Conservation (phyloP, 139 green algal species). For the Tetraselmis striata region DNA sequence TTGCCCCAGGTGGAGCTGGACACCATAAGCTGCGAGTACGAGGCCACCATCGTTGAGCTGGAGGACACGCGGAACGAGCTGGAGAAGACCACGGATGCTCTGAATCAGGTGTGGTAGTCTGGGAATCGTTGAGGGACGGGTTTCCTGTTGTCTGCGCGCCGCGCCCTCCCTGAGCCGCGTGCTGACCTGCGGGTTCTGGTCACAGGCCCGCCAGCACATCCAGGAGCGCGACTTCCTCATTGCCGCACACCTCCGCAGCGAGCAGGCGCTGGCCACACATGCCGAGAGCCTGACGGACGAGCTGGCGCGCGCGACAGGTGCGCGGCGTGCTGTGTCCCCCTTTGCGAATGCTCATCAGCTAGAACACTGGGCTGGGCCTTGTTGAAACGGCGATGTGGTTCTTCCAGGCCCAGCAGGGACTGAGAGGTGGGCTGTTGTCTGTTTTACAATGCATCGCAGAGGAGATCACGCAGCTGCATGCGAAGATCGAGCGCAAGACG, state of each 20-base stretch:
- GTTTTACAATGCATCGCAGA: too few relatives aligned
- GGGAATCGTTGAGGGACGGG: too few relatives aligned
- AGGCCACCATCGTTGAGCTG: conserved; percentile 7
- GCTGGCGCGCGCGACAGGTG: conserved; percentile 26
- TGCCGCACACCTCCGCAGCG: conserved; percentile 37
- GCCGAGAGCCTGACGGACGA: conserved; percentile 34
- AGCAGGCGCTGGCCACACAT: conserved; percentile 47
- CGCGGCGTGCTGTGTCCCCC: too few relatives aligned
- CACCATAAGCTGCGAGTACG: neutral
- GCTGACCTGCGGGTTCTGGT: too few relatives aligned
- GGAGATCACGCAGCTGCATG: neutral
- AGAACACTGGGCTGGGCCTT: too few relatives aligned
- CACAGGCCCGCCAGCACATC: conserved; percentile 5
- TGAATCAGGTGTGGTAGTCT: conserved; percentile 1
- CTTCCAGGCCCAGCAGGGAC: too few relatives aligned
- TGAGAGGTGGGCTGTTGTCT: too few relatives aligned
- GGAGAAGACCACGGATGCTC: neutral
- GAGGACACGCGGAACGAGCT: conserved; percentile 6
- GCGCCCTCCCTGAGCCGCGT: too few relatives aligned
- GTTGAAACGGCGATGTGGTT: too few relatives aligned
- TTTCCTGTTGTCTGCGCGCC: too few relatives aligned
- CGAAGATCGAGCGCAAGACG: conserved; percentile 11
- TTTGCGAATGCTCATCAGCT: too few relatives aligned
- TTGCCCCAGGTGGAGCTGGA: conserved; percentile 27
- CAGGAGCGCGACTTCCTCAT: conserved; percentile 62